Conservation (phyloP, 2,329 filamentous ascomycete genomes). For the Harringtonia aguacate region DNA sequence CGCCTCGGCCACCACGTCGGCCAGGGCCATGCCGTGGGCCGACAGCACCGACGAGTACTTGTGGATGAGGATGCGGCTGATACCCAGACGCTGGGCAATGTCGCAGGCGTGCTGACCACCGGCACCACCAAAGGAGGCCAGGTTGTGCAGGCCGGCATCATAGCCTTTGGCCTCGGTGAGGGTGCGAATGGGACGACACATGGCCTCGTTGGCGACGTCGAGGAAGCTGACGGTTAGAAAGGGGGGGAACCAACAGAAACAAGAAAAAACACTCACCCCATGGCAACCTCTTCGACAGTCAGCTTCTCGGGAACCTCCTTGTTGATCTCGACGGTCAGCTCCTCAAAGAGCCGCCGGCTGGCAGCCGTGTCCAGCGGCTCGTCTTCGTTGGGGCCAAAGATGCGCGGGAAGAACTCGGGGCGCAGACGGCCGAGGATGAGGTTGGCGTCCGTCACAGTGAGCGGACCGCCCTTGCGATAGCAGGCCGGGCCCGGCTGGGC, state of each 20-base stretch:
- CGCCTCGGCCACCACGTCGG: slow-evolving; percentile 84
- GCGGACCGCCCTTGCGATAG: slow-evolving; percentile 79
- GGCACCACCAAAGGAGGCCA: slow-evolving; percentile 86
- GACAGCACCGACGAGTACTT: slow-evolving; percentile 82
- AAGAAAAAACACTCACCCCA: no score
- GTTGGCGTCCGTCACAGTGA: slow-evolving; percentile 92
- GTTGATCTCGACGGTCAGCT: slow-evolving; percentile 70
- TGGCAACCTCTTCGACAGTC: slow-evolving; percentile 74
- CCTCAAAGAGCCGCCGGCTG: slow-evolving; percentile 63
- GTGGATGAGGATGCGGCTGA: slow-evolving; percentile 77
- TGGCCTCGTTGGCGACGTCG: slow-evolving; percentile 82
- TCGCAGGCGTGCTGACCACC: slow-evolving; percentile 89
- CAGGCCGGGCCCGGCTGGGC: slow-evolving; percentile 19
- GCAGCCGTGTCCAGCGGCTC: slow-evolving; percentile 67
- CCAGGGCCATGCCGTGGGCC: slow-evolving; percentile 85
- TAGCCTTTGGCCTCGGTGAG: slow-evolving; percentile 89
- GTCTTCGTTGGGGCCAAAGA: slow-evolving; percentile 84
- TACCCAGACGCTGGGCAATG: slow-evolving; percentile 75
- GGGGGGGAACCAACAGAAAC: no score
- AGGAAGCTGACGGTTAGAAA: no score
- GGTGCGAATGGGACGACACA: slow-evolving; percentile 82
- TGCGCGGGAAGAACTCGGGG: slow-evolving; percentile 89
- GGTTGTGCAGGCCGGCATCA: slow-evolving; percentile 79
- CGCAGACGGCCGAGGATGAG: slow-evolving; percentile 73
- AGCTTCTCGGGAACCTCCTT: slow-evolving; percentile 60